Evolutionary conservation across 495 filamentous ascomycete genomes (phyloP), one percentile per base, ranked within the genome.

Genomic region (Mycothermus thermophilus): DNA sequence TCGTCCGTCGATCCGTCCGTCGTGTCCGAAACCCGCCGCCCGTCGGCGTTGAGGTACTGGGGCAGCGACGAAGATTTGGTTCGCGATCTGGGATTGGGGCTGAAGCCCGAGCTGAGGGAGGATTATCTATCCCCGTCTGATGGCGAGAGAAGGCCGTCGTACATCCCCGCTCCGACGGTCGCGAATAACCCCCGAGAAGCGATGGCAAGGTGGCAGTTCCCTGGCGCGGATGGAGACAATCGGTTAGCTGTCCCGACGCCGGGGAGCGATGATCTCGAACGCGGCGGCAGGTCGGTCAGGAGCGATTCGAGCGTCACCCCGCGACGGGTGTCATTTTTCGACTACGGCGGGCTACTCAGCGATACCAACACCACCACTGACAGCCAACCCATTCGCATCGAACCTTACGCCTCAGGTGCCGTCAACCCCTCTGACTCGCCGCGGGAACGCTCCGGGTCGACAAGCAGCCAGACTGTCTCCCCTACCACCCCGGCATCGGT

Each of bases 11-110:
- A 73, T 16, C 64, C 64, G 28, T 50, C 62, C 19, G 63, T 59
- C 4, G 48, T 39, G 5, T 48, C 57, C 11, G 48, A 49, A n/a
- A 52, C 51, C 21, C 55, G 65, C 12, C 57, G 65, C 12, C 64
- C 71, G 3, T 67, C 60, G 8, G 46, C 59, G n/a, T 60, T 71
- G 14, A 59, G 70, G 30, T 68, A 76, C 40, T 88, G 83, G 83
- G 83, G 81, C 5, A 84, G 78, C 42, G 83, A 92, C 50, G 79
- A 80, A 30, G 83, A 88, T 47, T 63, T 92, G 3, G 81, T 79
- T 1, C 62, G 72, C 10, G 80, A 74, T 44, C 26, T 86, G 21
- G 83, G 83, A n/a, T 68, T 80, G 11, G 62, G 75, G 14, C 59
- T 78, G 12, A 59, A 74, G 32, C 71, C 72, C 10, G 71, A 77